Evolutionary conservation across 768 basidiomycete species (phyloP).

Genomic region (Russula olivacea): DNA sequence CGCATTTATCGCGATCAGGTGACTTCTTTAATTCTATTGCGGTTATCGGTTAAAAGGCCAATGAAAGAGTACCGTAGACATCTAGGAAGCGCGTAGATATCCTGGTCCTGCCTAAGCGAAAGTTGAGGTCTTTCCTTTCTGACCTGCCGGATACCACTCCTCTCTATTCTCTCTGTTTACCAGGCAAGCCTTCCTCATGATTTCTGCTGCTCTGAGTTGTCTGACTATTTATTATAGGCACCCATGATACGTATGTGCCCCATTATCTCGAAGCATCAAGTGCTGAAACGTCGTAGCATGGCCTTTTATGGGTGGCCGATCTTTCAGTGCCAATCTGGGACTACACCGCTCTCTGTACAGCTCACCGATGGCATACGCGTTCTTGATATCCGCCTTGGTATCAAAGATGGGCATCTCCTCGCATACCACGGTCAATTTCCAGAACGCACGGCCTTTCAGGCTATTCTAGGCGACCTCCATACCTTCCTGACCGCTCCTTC

Average conservation of each 20-base stretch:
- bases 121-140: conserved; percentile 51
- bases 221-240: conserved; percentile 37
- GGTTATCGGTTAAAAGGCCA: background rate
- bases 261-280: background rate
- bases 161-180: conserved; percentile 70
- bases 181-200: conserved; percentile 45
- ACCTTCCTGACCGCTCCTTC: conserved; percentile 54
- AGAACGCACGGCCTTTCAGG: conserved; percentile 58
- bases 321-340: conserved; percentile 74
- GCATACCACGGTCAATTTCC: conserved; percentile 79
- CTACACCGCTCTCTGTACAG: conserved; percentile 59
- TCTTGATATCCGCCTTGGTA: conserved; percentile 73
- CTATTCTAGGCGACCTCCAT: conserved; percentile 56
- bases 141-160: conserved; percentile 60
- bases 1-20: conserved; percentile 51
- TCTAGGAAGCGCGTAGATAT: conserved; percentile 42
- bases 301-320: conserved; percentile 82
- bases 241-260: conserved; percentile 57
- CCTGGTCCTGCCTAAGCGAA: conserved; percentile 54
- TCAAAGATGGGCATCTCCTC: conserved; percentile 55
- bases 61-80: conserved; percentile 34
- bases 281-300: conserved; percentile 44
- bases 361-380: conserved; percentile 73
- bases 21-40: conserved; percentile 24
- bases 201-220: conserved; percentile 10